Evolutionary conservation across 805 yeast genomes (phyloP).

Genomic region (Kuraishia piskuri): DNA sequence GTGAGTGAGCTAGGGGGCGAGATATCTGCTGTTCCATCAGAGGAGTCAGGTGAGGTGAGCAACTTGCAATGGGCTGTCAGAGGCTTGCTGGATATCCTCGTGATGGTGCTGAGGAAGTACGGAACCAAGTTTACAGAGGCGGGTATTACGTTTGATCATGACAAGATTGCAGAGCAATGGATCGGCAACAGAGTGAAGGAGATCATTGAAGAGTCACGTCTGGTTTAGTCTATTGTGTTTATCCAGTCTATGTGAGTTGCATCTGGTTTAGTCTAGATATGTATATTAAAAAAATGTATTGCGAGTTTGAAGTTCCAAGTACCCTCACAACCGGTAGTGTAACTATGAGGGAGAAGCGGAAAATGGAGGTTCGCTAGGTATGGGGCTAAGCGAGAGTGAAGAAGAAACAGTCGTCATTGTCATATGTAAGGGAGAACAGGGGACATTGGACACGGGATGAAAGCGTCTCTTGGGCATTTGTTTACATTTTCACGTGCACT

Average conservation of each 20-base stretch:
- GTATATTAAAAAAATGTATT: neutral
- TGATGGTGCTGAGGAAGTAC: neutral
- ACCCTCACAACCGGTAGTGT: neutral
- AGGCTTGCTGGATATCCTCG: constrained; percentile 7
- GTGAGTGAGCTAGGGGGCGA: constrained; percentile 4
- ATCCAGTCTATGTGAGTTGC: too few species aligned
- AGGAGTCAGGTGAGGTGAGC: constrained; percentile 1
- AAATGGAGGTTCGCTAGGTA: too few species aligned
- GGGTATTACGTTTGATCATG: neutral
- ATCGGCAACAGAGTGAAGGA: neutral
- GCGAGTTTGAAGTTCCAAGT: neutral
- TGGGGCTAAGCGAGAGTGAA: too few species aligned
- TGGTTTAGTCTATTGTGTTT: neutral
- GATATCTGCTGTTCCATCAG: constrained; percentile 4
- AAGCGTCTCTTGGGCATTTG: neutral
- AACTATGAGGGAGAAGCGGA: too few species aligned
- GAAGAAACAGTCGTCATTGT: too few species aligned
- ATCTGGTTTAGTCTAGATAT: neutral
- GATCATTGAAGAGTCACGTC: neutral
- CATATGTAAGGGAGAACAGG: too few species aligned
- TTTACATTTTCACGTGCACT: neutral
- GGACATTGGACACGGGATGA: too few species aligned
- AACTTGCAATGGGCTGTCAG: constrained; percentile 3
- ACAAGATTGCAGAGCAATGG: neutral
- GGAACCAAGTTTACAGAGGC: neutral